Evolutionary conservation across 257 asterid genomes (phyloP), one percentile per base, ranked within the genome.

Genomic region (Ophiorrhiza pumila): DNA sequence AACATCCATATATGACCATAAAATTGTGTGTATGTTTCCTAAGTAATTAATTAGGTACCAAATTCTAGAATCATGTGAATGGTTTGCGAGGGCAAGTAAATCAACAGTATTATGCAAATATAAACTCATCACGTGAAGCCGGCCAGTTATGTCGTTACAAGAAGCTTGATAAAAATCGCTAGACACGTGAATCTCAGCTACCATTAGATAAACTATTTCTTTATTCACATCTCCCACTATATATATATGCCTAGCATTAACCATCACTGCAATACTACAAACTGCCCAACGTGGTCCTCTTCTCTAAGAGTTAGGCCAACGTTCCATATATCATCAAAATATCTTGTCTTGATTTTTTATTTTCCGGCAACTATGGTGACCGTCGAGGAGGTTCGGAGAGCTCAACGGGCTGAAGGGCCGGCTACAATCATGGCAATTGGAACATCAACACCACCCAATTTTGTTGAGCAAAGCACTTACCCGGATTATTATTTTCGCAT

Each of bases 381-480:
- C 15, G 91, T 91, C 1, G 96, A 89, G 80, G 97, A 89, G 10
- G 68, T 87, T 52, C 86, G 88, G 9, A 75, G 88, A 35, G 82
- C 93, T 18, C 94, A 87, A 74, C 74, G 96, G 52, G 96, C 97
- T 0, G 88, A 87, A 64, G 97, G 97, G 0, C 97, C 94, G 5
- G 96, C 96, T n/a, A 89, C 88, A 0, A 55, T 91, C 74, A 1
- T 91, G 63, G 96, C 97, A 4, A 91, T 91, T 7, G 96, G 96
- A 10, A 91, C 92, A 0, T 84, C 97, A 0, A 85, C 84, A 0
- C 97, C 97, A 0, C n/a, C 83, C 0, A 91, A 91, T 32, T 89
- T 96, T 50, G 85, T 87, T 2, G 90, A 91, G 9, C 97, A 91
- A 71, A 82, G 86, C 84, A 53, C 87, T 0, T 89, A 87, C 66